Evolutionary conservation across 306 rosid species (phyloP).

Genomic region (Spatholobus suberectus): DNA sequence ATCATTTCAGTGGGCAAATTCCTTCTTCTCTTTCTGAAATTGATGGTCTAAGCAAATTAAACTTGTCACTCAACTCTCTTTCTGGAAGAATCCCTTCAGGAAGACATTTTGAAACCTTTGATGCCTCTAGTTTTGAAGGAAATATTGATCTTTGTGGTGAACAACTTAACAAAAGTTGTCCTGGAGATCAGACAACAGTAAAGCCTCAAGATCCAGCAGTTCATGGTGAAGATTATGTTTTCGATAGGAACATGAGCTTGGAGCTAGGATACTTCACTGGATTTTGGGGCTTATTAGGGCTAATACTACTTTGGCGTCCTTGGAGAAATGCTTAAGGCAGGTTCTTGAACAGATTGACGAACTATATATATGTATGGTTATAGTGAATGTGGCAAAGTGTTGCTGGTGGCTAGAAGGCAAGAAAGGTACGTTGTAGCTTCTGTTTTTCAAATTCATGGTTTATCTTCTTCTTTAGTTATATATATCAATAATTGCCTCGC

Average conservation of each 20-base stretch:
- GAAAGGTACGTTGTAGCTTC: not conserved
- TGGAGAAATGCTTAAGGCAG: conserved; percentile 12
- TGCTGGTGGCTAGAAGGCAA: not conserved
- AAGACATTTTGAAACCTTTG: not conserved
- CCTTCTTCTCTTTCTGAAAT: not conserved
- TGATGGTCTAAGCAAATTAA: not conserved
- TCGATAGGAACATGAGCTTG: conserved; percentile 23
- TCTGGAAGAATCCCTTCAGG: conserved; percentile 2
- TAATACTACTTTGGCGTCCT: not conserved
- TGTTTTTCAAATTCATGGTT: too few species aligned
- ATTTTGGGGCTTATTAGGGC: conserved; percentile 3
- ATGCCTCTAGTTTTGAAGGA: not conserved
- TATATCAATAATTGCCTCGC: too few species aligned
- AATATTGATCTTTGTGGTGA: conserved; percentile 19
- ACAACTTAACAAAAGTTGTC: conserved; percentile 1
- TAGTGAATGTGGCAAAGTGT: not conserved
- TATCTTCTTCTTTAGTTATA: too few species aligned
- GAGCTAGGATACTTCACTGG: not conserved
- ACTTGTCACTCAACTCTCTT: conserved; percentile 5
- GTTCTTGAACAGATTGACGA: not conserved
- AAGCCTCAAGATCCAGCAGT: not conserved
- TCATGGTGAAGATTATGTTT: not conserved
- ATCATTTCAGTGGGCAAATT: not conserved
- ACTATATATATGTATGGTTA: too few species aligned
- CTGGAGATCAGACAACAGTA: not conserved